Evolutionary conservation across 2,329 filamentous ascomycete genomes (phyloP), one percentile per base, ranked within the genome.

Genomic region (Penicillium capsulatum): DNA sequence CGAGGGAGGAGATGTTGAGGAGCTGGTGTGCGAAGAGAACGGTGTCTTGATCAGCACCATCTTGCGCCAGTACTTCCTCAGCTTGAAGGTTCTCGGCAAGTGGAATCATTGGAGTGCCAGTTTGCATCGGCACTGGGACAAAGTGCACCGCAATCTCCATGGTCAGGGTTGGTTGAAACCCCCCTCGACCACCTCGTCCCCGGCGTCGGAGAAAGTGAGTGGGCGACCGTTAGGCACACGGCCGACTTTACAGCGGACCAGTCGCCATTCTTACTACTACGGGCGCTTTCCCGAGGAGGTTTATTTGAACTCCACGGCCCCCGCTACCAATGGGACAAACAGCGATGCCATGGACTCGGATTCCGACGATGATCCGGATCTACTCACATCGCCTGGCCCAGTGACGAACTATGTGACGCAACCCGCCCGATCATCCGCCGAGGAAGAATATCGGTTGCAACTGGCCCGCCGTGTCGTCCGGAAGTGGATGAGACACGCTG

Each of bases 31-130:
- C 19, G 88, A 94, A 57, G 89, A 96, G 60, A 90, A 86, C 51
- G 90, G 89, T 3, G 81, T 94, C 11, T 73, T 95, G 40, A 86
- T 95, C 54, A 89, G 84, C 34, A 86, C 85, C 58, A 82, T 96
- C 61, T 73, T 96, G 14, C 80, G 89, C 9, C 89, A 95, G 60
- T 95, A 94, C 65, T 95, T 95, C 65, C 84, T 94, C 76, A 85
- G 82, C 5, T 73, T 94, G 30, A 86, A 86, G 40, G 83, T 90
- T 1, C 68, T 94, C 17, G 86, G 87, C 13, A 79, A 80, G 54
- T 95, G 89, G 89, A 80, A 78, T 44, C 74, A 80, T 42, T 85
- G 85, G 70, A 77, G 82, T 10, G 70, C 75, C 1, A 74, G 73
- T 43, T 71, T 86, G 58, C 68, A 73, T 11, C 65, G 70, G 2